These are phyloP conservation scores for Suillus alpinus DNA, from an alignment of 768 basidiomycete species.

Conservation along the genomic window DNA sequence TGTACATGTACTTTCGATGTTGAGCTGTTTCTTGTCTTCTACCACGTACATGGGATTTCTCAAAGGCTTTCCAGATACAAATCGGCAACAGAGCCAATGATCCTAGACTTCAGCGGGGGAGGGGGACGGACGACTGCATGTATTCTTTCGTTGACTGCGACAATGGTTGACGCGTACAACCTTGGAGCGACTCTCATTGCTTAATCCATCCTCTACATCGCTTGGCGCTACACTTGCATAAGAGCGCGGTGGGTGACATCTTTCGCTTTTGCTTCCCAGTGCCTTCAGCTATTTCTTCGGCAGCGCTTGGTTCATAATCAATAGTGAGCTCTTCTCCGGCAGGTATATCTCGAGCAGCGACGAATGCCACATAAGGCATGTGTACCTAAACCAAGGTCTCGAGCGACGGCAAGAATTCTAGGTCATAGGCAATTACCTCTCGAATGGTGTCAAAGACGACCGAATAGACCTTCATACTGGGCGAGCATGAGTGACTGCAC, in stretches of 20 bases:
- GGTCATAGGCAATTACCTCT: slow-evolving; percentile 35
- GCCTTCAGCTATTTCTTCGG: slow-evolving; percentile 15
- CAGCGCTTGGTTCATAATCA: slow-evolving; percentile 55
- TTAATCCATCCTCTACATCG: slow-evolving; percentile 39
- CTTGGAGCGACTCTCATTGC: not conserved
- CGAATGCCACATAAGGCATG: slow-evolving; percentile 62
- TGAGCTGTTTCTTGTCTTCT: not conserved
- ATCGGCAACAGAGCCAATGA: not conserved
- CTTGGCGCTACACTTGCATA: slow-evolving; percentile 37
- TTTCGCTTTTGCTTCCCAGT: slow-evolving; percentile 20
- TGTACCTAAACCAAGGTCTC: slow-evolving; percentile 40
- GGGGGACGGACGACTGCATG: not conserved
- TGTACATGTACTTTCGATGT: not conserved
- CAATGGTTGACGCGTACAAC: not conserved
- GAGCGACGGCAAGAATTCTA: not conserved
- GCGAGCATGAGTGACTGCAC: slow-evolving; percentile 65
- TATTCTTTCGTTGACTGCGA: not conserved
- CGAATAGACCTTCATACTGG: slow-evolving; percentile 54
- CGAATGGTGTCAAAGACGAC: slow-evolving; percentile 64
- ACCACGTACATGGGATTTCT: not conserved
- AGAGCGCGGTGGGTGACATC: slow-evolving; percentile 27
- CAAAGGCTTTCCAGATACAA: not conserved
- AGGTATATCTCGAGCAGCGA: slow-evolving; percentile 45
- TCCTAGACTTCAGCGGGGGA: not conserved
- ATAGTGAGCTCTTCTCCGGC: slow-evolving; percentile 57